Base-by-base conservation (phyloP, 441 rosid species). In the Geranium incanum region DNA sequence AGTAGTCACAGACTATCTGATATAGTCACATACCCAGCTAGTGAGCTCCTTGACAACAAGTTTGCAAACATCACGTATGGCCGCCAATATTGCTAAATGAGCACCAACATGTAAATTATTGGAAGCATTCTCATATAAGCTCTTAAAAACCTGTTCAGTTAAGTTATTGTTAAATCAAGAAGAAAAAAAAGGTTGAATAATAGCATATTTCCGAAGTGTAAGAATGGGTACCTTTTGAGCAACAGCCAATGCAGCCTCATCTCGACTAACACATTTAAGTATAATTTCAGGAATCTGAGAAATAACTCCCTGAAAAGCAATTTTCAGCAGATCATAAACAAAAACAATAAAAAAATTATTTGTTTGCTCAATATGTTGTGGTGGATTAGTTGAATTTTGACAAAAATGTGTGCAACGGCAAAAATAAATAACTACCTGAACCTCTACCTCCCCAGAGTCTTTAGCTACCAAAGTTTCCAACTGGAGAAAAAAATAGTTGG, bases 21-120 rank as follows among this genome's bases (percentile, higher is more conserved):
- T 28, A 28, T 63, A 63, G n/a, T 16, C 38, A 52, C 91, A 76
- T 93, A 95, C 99, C 99, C 98, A 93, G 71, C 95, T 88, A 48
- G 99, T 95, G 74, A 95, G 96, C 86, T 93, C 96, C 82, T 91
- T 95, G 33, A 93, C 94, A n/a, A 90, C 97, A 73, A 87, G 96
- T 86, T 91, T 93, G 89, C 96, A 91, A 69, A 95, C 96, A 84
- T 93, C 99, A 78, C 97, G 95, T 78, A 95, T 86, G 66, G 95
- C 97, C 68, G 89, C 93, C 76, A 95, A 86, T 78, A 95, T 88
- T 52, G 93, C 94, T 66, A 95, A 88, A 84, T 88, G 88, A 70
- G 96, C 86, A 83, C 80, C 84, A 70, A 91, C 88, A 74, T 86
- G 96, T 68, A 88, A 89, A 68, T 62, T 84, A 82, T 91, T 91